Evolutionary conservation across 495 filamentous ascomycete genomes (phyloP).

Genomic region (Chaetomium tenue): DNA sequence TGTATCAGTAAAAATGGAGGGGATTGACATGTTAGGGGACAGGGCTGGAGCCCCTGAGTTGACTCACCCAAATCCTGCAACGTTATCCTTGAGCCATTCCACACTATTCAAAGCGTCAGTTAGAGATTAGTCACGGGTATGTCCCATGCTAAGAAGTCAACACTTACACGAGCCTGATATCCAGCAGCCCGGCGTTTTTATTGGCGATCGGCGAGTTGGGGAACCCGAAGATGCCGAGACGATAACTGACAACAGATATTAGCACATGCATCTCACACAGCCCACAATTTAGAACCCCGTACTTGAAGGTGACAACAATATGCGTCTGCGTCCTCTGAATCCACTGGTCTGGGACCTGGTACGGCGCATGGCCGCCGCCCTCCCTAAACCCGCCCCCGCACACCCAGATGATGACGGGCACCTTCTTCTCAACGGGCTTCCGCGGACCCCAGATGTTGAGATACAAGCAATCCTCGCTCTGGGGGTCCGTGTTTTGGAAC

Average conservation of each 20-base stretch:
- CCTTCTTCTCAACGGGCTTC: conserved; percentile 29
- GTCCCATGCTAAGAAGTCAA: not conserved
- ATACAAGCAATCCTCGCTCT: conserved; percentile 41
- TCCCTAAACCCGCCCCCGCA: conserved; percentile 23
- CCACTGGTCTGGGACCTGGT: conserved; percentile 35
- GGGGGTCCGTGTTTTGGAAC: conserved; percentile 17
- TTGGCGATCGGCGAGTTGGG: conserved; percentile 32
- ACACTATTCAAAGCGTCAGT: conserved; percentile 25
- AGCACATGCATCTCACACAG: not conserved
- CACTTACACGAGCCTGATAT: conserved; percentile 47
- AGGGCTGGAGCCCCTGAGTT: not conserved
- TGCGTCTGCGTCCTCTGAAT: conserved; percentile 39
- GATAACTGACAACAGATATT: conserved; percentile 29
- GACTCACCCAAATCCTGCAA: conserved; percentile 54
- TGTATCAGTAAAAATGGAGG: not conserved
- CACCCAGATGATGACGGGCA: conserved; percentile 38
- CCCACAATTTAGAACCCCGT: not conserved
- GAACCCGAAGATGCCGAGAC: conserved; percentile 42
- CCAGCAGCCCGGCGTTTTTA: conserved; percentile 52
- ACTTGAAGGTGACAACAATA: conserved; percentile 37
- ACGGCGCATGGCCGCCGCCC: conserved; percentile 25
- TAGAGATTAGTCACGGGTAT: not conserved
- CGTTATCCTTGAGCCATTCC: conserved; percentile 53
- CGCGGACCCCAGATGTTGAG: conserved; percentile 42
- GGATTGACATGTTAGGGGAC: not conserved